phyloP scores from a whole-genome alignment of 2,329 filamentous ascomycete species.

The Emmonsiellopsis sp. region DNA sequence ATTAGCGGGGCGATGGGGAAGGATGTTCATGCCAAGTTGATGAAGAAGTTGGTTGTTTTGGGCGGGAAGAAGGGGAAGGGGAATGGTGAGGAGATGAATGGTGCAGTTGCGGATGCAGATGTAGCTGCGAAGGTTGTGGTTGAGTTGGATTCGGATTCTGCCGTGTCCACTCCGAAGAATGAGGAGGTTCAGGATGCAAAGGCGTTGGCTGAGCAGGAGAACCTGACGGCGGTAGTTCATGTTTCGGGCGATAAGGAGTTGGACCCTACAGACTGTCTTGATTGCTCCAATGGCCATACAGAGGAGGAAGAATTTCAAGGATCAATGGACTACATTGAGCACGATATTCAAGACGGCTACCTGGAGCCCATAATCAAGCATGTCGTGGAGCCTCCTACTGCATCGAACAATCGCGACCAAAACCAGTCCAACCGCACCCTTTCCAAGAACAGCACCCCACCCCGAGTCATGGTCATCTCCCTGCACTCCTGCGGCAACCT shows the following conservation, averaged over 20 bases:
- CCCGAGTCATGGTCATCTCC: constrained; percentile 73
- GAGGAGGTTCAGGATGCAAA: background rate
- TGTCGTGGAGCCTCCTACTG: constrained; percentile 16
- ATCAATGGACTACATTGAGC: constrained; percentile 35
- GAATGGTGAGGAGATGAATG: constrained; percentile 12
- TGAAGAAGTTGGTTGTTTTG: constrained; percentile 62
- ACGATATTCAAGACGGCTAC: constrained; percentile 36
- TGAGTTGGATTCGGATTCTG: background rate
- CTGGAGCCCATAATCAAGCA: constrained; percentile 31
- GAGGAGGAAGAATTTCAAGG: constrained; percentile 15
- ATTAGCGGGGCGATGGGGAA: constrained; percentile 76
- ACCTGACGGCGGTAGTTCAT: background rate
- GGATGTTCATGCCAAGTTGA: constrained; percentile 72
- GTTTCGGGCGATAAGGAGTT: background rate
- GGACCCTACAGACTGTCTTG: background rate
- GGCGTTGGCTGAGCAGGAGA: background rate
- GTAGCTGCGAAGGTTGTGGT: constrained; percentile 4
- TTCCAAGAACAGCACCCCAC: constrained; percentile 18
- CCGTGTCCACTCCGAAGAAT: constrained; percentile 4
- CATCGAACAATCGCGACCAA: background rate
- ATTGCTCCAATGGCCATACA: background rate
- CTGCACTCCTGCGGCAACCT: constrained; percentile 97
- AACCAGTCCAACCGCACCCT: background rate
- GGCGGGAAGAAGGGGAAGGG: constrained; percentile 63
- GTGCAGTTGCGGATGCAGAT: background rate